Percentiles rank a stretch among this genome's conserved stretches.
These are phyloP conservation scores for Fraxinus latifolia DNA, from an alignment of 305 asterid genomes.

Conservation along the genomic window DNA sequence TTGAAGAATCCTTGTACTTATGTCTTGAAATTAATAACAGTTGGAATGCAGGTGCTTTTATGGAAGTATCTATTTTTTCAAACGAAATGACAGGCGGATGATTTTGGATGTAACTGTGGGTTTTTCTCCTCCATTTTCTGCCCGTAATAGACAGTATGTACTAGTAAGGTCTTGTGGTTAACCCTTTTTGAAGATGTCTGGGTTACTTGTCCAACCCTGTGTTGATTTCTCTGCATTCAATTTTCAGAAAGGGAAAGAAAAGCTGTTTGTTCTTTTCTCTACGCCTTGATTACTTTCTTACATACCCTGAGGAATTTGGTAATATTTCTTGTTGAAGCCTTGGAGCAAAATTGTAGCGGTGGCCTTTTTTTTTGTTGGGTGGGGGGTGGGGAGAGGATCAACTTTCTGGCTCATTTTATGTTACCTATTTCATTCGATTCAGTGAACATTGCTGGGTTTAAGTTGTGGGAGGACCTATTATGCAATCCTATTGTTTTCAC, in stretches of 20 bases:
- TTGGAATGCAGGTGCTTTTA: neutral
- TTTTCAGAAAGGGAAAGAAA: neutral
- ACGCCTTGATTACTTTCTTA: neutral
- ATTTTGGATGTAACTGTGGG: neutral
- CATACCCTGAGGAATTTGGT: neutral
- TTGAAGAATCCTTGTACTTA: neutral
- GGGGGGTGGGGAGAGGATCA: neutral
- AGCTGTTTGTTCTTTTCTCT: neutral
- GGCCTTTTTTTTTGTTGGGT: neutral
- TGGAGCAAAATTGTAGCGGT: neutral
- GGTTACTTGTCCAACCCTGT: neutral
- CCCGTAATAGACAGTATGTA: neutral
- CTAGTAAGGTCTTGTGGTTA: neutral
- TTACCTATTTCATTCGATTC: neutral
- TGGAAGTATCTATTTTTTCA: neutral
- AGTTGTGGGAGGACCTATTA: neutral
- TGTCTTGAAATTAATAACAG: neutral
- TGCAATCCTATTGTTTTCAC: neutral
- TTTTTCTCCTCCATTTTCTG: neutral
- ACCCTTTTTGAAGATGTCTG: neutral
- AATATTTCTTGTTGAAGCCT: neutral
- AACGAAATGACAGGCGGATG: neutral
- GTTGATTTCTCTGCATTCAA: neutral
- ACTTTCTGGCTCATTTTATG: neutral
- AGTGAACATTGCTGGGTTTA: neutral